These are phyloP conservation scores for Pisolithus orientalis DNA, from an alignment of 768 basidiomycete species.

Conservation along the genomic window DNA sequence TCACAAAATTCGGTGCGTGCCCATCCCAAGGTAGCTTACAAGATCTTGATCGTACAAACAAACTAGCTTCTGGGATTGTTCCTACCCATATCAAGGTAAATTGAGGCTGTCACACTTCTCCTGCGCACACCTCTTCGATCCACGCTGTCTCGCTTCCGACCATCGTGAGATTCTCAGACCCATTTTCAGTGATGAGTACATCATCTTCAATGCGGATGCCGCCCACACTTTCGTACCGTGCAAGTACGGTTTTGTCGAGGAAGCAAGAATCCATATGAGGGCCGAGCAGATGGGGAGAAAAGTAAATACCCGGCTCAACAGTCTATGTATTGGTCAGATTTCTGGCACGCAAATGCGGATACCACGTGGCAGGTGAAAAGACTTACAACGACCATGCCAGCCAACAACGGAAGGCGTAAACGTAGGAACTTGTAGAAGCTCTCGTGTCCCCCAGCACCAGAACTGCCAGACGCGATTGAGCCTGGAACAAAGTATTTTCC, in stretches of 20 bases:
- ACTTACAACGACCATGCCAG: slow-evolving; percentile 83
- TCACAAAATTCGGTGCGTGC: too few species aligned
- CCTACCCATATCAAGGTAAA: too few species aligned
- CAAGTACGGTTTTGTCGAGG: slow-evolving; percentile 32
- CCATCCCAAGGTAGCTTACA: too few species aligned
- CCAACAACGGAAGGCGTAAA: slow-evolving; percentile 63
- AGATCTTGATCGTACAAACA: too few species aligned
- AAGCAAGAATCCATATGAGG: slow-evolving; percentile 55
- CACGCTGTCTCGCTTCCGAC: slow-evolving; percentile 77
- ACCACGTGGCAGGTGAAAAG: background rate
- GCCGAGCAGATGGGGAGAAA: slow-evolving; percentile 71
- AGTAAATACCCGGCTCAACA: slow-evolving; percentile 88
- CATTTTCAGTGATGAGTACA: slow-evolving; percentile 66
- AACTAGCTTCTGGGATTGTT: too few species aligned
- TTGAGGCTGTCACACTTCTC: slow-evolving; percentile 29
- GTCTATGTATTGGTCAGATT: slow-evolving; percentile 42
- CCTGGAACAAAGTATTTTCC: slow-evolving; percentile 62
- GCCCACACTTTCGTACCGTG: slow-evolving; percentile 69
- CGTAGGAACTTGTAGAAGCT: slow-evolving; percentile 78
- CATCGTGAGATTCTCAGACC: slow-evolving; percentile 81
- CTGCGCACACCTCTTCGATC: slow-evolving; percentile 80
- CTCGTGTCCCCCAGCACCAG: slow-evolving; percentile 50
- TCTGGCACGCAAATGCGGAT: background rate
- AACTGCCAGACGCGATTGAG: slow-evolving; percentile 56
- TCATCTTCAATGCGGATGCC: slow-evolving; percentile 95